A percentile compares a stretch with the other conserved stretches of the same genome.
Evolutionary conservation across 2,329 filamentous ascomycete species (phyloP).

Genomic region (Aspergillus unguis): DNA sequence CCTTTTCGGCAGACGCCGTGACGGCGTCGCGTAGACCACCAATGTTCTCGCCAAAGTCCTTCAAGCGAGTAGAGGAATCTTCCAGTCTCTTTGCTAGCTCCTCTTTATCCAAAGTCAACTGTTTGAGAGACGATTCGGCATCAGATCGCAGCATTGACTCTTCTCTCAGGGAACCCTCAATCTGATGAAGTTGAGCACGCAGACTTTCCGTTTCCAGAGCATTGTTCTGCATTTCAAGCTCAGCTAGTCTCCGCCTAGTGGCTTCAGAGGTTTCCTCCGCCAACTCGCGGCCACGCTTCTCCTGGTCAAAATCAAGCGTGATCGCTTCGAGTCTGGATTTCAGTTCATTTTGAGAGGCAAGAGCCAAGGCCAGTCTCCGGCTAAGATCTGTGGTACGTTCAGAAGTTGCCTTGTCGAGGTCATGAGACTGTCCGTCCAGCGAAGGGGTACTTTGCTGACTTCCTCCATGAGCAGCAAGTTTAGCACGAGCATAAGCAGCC

Average conservation of each 20-base stretch:
- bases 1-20: constrained; percentile 72
- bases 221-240: constrained; percentile 80
- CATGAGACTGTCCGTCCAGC: constrained; percentile 48
- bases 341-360: constrained; percentile 77
- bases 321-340: constrained; percentile 69
- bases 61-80: constrained; percentile 63
- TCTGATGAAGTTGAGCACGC: constrained; percentile 77
- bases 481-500: constrained; percentile 91
- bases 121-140: constrained; percentile 67
- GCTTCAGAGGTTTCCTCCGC: constrained; percentile 85
- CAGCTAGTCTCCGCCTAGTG: constrained; percentile 75
- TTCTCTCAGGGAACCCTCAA: constrained; percentile 74
- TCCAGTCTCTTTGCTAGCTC: constrained; percentile 69
- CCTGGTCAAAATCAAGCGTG: constrained; percentile 69
- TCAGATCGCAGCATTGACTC: constrained; percentile 75
- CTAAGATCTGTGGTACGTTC: constrained; percentile 72
- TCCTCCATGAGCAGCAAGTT: constrained; percentile 75
- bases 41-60: constrained; percentile 69
- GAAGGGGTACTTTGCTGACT: constrained; percentile 60
- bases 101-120: constrained; percentile 82
- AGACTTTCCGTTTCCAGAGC: constrained; percentile 81
- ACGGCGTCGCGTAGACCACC: constrained; percentile 74
- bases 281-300: constrained; percentile 74
- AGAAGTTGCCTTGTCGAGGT: constrained; percentile 56
- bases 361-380: constrained; percentile 74